Base-by-base conservation (phyloP, 495 filamentous ascomycete genomes). In the Lophium mytilinum region DNA sequence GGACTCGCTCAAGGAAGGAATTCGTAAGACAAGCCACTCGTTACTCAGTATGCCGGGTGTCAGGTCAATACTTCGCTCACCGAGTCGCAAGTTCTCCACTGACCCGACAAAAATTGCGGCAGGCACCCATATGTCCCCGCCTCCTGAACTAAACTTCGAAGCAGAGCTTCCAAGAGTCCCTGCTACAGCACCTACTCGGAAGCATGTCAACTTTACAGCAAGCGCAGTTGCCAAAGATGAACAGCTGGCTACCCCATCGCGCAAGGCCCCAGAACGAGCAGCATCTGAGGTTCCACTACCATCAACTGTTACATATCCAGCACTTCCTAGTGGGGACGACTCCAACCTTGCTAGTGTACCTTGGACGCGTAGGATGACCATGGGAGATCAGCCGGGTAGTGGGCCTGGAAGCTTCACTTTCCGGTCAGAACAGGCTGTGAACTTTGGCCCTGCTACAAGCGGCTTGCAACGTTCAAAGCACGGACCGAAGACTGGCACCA, bases 61-160 rank as follows among this genome's bases (percentile, higher is more conserved):
- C 41, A 83, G 80, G 61, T 84, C 81, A 5, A 87, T 86, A 50
- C 77, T 86, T 30, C 80, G 81, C 58, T 73, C 73, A 39, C 80
- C 75, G 19, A 76, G 79, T 61, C 80, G 79, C n/a, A 70, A 82
- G 36, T 84, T 82, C 68, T 83, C 80, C 8, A 72, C 76, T 41
- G 80, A 86, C 60, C 80, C 80, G 6, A 43, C 71, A 33, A 83
- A 84, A 66, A 74, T 82, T 19, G 82, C 82, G 12, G 76, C 80
- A 24, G 81, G 81, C 17, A 84, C 83, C 6, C 80, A 86, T 55
- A 71, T 78, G 56, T 57, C 55, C 14, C 65, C 59, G 39, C 63
- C 63, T 18, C 55, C 66, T 72, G 33, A 71, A 80, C 55, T 58
- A 50, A 62, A 64, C 37, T 7, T 65, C 6, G 53, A 60, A 9